These are phyloP conservation scores for Emergomyces pasteurianus DNA, from an alignment of 2,329 filamentous ascomycete genomes.

Conservation along the genomic window DNA sequence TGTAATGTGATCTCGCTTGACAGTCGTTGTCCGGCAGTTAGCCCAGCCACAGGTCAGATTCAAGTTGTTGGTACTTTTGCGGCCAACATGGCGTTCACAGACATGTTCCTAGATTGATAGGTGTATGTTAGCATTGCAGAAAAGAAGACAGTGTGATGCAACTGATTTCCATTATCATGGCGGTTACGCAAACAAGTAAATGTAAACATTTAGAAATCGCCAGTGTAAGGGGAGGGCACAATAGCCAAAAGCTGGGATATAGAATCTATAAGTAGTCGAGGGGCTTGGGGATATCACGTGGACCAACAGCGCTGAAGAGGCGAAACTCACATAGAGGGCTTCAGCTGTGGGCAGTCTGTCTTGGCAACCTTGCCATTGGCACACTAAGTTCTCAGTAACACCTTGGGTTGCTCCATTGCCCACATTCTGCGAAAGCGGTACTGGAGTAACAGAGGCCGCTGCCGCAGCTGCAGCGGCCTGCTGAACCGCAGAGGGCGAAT, in stretches of 20 bases:
- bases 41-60: constrained; percentile 97
- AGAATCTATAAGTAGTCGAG: not conserved
- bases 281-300: constrained; percentile 1
- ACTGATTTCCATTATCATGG: not conserved
- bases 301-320: constrained; percentile 4
- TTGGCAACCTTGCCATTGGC: constrained; percentile 52
- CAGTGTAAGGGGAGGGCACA: not conserved
- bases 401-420: constrained; percentile 19
- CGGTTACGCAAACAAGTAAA: not conserved
- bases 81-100: constrained; percentile 93
- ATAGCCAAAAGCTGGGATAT: not conserved
- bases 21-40: constrained; percentile 86
- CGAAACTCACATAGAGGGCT: constrained; percentile 46
- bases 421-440: constrained; percentile 11
- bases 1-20: constrained; percentile 98
- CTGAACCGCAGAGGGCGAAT: constrained; percentile 24
- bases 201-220: not conserved
- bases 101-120: constrained; percentile 68
- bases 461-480: constrained; percentile 24
- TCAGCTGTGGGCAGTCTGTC: constrained; percentile 48
- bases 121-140: not conserved
- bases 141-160: not conserved
- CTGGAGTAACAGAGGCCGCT: constrained; percentile 25
- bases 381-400: constrained; percentile 33
- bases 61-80: constrained; percentile 98